phyloP scores from a whole-genome alignment of 768 basidiomycete species.

The Boletus reticuloceps region DNA sequence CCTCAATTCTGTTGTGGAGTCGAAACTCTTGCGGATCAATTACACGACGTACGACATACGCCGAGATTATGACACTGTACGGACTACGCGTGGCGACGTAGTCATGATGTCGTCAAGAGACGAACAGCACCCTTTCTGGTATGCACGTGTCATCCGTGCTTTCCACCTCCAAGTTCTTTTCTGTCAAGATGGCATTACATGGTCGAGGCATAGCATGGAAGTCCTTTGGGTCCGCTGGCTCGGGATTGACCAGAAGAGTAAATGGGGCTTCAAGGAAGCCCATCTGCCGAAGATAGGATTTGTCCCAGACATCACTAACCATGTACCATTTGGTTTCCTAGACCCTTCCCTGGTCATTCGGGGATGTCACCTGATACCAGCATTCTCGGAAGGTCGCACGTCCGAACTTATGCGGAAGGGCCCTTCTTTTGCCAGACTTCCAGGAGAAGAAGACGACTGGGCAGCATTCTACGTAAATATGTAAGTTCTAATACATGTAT shows the following conservation, averaged over 20 bases:
- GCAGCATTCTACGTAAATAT: too few species aligned
- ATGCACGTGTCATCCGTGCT: neutral
- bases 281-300: neutral
- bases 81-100: neutral
- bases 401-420: too few species aligned
- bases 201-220: neutral
- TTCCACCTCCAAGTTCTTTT: neutral
- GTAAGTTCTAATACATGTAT: too few species aligned
- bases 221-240: neutral
- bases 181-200: neutral
- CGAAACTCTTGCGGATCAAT: neutral
- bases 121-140: slow-evolving; percentile 16
- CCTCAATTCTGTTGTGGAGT: neutral
- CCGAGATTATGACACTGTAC: neutral
- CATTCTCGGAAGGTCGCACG: too few species aligned
- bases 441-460: too few species aligned
- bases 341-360: neutral
- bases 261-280: neutral
- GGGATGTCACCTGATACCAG: neutral
- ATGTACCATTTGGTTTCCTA: neutral
- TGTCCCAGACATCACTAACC: neutral
- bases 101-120: slow-evolving; percentile 13
- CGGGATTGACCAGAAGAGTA: neutral
- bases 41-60: too few species aligned
- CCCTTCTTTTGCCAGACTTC: too few species aligned